Evolutionary conservation across 2,329 filamentous ascomycete genomes (phyloP).

Genomic region (Pseudopithomyces chartarum): DNA sequence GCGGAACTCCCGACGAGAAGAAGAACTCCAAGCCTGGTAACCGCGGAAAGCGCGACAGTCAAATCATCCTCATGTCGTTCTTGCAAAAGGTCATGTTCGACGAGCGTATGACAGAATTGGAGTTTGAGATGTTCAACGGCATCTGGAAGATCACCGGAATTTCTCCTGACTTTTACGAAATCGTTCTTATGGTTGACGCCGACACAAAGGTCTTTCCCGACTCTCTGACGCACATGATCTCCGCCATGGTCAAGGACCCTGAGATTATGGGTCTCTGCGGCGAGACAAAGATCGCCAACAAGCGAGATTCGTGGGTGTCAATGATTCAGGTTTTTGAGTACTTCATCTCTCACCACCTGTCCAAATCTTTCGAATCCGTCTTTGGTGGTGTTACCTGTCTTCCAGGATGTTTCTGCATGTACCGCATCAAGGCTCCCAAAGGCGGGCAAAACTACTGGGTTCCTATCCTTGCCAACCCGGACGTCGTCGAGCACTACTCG

Average conservation of each 20-base stretch:
- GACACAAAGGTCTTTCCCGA: conserved; percentile 99
- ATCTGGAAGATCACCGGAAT: conserved; percentile 99
- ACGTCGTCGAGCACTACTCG: conserved; percentile 98
- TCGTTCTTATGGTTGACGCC: conserved; percentile 98
- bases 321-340: conserved; percentile 99
- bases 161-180: conserved; percentile 96
- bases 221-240: conserved; percentile 97
- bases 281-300: conserved; percentile 99
- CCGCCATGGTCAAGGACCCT: conserved; percentile 98
- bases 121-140: conserved; percentile 99
- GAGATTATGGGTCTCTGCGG: conserved; percentile 99
- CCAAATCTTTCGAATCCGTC: conserved; percentile 97
- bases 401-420: conserved; percentile 99
- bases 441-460: conserved; percentile 99
- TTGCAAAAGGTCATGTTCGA: conserved; percentile 99
- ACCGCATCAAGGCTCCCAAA: conserved; percentile 98
- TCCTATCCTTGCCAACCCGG: conserved; percentile 95
- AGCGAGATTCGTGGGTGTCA: conserved; percentile 89
- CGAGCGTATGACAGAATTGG: conserved; percentile 98
- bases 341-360: conserved; percentile 96
- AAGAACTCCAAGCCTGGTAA: conserved; percentile 88
- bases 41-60: conserved; percentile 96
- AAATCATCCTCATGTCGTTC: conserved; percentile 99
- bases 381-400: conserved; percentile 99
- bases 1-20: conserved; percentile 87